Conservation (phyloP, 106 monocot species). For the Apostasia shenzhenica region DNA sequence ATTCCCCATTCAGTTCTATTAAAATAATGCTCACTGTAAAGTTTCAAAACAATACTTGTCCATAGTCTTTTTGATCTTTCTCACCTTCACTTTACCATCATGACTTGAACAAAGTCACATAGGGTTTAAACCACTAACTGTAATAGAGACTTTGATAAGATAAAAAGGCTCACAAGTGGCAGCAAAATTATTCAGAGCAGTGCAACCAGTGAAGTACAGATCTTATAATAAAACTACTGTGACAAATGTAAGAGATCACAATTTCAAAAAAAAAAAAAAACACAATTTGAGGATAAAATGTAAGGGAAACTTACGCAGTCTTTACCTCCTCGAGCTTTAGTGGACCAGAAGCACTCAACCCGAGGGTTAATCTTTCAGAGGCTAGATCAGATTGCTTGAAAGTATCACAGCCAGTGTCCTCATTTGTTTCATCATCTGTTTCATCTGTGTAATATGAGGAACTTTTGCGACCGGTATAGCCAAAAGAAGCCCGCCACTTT, state of each 20-base stretch:
- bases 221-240: neutral
- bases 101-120: too few species aligned
- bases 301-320: slow-evolving; percentile 10
- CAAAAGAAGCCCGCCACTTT: slow-evolving; percentile 19
- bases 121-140: too few species aligned
- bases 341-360: slow-evolving; percentile 19
- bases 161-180: too few species aligned
- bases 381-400: slow-evolving; percentile 5
- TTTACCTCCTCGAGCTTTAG: slow-evolving; percentile 19
- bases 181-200: too few species aligned
- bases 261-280: neutral
- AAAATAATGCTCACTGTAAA: too few species aligned
- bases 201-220: neutral
- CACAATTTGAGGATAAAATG: neutral
- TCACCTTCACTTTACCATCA: too few species aligned
- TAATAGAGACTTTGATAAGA: too few species aligned
- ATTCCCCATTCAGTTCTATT: too few species aligned
- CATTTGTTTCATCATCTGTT: slow-evolving; percentile 47
- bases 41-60: too few species aligned
- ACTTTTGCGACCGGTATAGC: slow-evolving; percentile 17
- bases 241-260: neutral
- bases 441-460: slow-evolving; percentile 45
- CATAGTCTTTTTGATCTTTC: too few species aligned
- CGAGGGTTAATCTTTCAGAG: slow-evolving; percentile 20
- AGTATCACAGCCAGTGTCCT: slow-evolving; percentile 2